Evolutionary conservation across 2,329 filamentous ascomycete species (phyloP).

Genomic region (Ophiostoma montium): DNA sequence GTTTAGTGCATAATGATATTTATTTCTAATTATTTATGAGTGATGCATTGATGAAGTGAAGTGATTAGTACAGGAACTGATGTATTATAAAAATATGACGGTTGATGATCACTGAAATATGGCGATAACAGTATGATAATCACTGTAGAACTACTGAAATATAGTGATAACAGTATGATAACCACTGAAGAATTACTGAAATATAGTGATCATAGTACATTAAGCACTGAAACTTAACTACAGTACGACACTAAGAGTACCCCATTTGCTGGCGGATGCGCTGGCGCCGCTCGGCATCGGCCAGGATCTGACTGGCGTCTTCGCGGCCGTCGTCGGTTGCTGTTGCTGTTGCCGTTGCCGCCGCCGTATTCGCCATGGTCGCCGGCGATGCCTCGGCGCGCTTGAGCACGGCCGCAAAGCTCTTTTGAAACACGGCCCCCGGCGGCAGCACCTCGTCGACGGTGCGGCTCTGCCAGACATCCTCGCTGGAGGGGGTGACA

Average conservation of each 20-base stretch:
- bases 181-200: background rate
- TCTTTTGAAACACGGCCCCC: conserved; percentile 29
- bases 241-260: conserved; percentile 5
- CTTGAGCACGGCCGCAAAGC: conserved; percentile 21
- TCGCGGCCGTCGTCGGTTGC: conserved; percentile 24
- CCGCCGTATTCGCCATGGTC: conserved; percentile 14
- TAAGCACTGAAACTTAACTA: no score
- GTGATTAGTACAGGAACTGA: background rate
- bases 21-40: no score
- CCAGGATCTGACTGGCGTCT: conserved; percentile 30
- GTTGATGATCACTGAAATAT: no score
- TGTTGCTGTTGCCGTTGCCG: no score
- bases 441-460: conserved; percentile 38
- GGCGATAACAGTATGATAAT: no score
- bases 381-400: background rate
- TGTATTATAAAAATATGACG: background rate
- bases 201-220: no score
- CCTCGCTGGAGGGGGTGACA: conserved; percentile 61
- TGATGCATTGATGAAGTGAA: background rate
- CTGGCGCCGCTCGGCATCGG: conserved; percentile 24
- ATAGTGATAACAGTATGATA: background rate
- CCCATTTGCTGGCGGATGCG: conserved; percentile 22
- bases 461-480: conserved; percentile 67
- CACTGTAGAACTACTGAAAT: no score
- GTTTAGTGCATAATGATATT: no score